Evolutionary conservation across 495 filamentous ascomycete genomes (phyloP).

Genomic region (Parathielavia hyrcaniae): DNA sequence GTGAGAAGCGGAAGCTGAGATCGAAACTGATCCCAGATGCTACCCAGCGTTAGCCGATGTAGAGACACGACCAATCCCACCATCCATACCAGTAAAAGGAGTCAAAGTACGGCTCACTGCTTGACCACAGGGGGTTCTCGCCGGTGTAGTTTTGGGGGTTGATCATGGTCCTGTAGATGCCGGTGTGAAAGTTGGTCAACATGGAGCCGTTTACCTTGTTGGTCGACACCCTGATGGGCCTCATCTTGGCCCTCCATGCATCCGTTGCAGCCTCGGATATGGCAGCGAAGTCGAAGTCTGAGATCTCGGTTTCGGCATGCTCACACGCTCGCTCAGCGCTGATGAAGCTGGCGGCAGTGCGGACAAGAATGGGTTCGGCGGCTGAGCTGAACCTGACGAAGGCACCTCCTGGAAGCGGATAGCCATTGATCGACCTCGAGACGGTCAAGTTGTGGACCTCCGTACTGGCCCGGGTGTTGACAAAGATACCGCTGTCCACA

Average conservation of each 20-base stretch:
- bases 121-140: slow-evolving; percentile 69
- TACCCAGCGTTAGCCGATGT: slow-evolving; percentile 1
- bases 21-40: slow-evolving; percentile 67
- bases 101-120: slow-evolving; percentile 70
- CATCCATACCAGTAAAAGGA: slow-evolving; percentile 62
- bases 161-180: slow-evolving; percentile 64
- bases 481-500: slow-evolving; percentile 59
- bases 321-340: slow-evolving; percentile 58
- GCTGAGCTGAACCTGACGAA: slow-evolving; percentile 43
- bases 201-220: slow-evolving; percentile 48
- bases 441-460: slow-evolving; percentile 51
- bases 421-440: slow-evolving; percentile 55
- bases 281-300: slow-evolving; percentile 57
- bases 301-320: slow-evolving; percentile 63
- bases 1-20: slow-evolving; percentile 66
- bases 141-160: slow-evolving; percentile 74
- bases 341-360: slow-evolving; percentile 67
- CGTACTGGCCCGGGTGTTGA: slow-evolving; percentile 50
- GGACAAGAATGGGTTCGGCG: slow-evolving; percentile 48
- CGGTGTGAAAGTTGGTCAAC: slow-evolving; percentile 63
- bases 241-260: slow-evolving; percentile 60
- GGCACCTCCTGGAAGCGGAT: slow-evolving; percentile 61
- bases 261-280: slow-evolving; percentile 47
- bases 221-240: slow-evolving; percentile 51
- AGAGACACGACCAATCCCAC: slow-evolving; percentile 6